Conservation (phyloP, 2,329 filamentous ascomycete genomes). For the Fusarium tanahbumbuense region DNA sequence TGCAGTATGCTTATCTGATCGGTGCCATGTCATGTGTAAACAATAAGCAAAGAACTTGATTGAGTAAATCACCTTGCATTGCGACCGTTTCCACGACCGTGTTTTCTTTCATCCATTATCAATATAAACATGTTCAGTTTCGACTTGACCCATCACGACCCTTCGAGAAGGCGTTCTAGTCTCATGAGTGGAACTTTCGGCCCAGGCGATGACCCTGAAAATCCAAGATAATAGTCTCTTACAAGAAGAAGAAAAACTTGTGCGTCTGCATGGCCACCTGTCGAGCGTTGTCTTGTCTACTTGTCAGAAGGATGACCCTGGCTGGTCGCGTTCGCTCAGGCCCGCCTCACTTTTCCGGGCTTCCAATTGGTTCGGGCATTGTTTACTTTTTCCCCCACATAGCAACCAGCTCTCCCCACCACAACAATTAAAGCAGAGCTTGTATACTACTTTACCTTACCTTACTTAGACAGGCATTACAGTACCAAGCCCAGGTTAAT, state of each 20-base stretch:
- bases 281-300: conserved; percentile 41
- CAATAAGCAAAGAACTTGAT: neutral
- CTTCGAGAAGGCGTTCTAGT: conserved; percentile 23
- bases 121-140: conserved; percentile 24
- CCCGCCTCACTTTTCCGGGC: conserved; percentile 43
- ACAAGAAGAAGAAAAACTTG: conserved; percentile 15
- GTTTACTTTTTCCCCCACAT: conserved; percentile 55
- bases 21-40: conserved; percentile 1
- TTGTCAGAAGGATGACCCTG: conserved; percentile 35
- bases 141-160: conserved; percentile 5
- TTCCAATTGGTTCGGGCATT: conserved; percentile 44
- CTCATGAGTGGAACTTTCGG: conserved; percentile 28
- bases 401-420: conserved; percentile 51
- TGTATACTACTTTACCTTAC: conserved; percentile 24
- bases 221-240: neutral
- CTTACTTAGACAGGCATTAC: conserved; percentile 26
- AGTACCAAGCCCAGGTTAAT: conserved; percentile 14
- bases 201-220: conserved; percentile 36
- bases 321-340: conserved; percentile 21
- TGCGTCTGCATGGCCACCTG: conserved; percentile 44
- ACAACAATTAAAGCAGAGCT: conserved; percentile 38
- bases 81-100: neutral
- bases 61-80: neutral
- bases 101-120: neutral
- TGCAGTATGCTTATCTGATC: neutral